A percentile compares a stretch with the other conserved stretches of the same genome.
phyloP scores from a whole-genome alignment of 2,329 filamentous ascomycete species.

The Pezicula carpinea region DNA sequence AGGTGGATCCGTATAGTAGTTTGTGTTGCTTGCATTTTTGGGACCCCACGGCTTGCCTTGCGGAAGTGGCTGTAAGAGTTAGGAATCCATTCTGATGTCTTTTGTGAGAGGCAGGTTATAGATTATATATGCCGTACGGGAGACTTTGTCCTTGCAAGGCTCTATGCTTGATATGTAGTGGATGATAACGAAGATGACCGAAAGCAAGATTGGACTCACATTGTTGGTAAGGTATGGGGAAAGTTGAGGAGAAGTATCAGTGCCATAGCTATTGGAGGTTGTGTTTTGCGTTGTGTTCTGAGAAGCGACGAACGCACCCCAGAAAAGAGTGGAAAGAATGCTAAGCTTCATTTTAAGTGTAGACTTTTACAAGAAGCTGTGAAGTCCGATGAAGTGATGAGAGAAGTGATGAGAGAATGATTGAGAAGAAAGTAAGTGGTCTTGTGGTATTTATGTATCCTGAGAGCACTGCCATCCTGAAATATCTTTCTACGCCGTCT shows the following conservation, averaged over 20 bases:
- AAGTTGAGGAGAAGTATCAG: background rate
- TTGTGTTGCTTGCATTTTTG: constrained; percentile 4
- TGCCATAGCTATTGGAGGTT: background rate
- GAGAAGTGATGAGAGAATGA: too few relatives aligned
- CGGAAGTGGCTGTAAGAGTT: constrained; percentile 1
- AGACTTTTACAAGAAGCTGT: background rate
- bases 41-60: constrained; percentile 2
- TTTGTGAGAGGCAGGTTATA: background rate
- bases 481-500: too few relatives aligned
- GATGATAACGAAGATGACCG: too few relatives aligned
- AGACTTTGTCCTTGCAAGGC: too few relatives aligned
- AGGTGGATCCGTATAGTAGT: constrained; percentile 1
- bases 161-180: too few relatives aligned
- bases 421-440: too few relatives aligned
- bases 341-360: background rate
- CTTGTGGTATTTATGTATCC: too few relatives aligned
- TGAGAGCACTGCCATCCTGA: too few relatives aligned
- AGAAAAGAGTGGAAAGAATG: background rate
- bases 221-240: background rate
- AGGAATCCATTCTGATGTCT: background rate
- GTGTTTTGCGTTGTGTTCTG: background rate
- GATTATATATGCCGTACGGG: too few relatives aligned
- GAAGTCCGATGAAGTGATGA: too few relatives aligned
- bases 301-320: background rate
- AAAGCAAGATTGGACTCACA: background rate